phyloP scores from a whole-genome alignment of 1,284 basidiomycete genomes.

The Rhodotorula sp. region DNA sequence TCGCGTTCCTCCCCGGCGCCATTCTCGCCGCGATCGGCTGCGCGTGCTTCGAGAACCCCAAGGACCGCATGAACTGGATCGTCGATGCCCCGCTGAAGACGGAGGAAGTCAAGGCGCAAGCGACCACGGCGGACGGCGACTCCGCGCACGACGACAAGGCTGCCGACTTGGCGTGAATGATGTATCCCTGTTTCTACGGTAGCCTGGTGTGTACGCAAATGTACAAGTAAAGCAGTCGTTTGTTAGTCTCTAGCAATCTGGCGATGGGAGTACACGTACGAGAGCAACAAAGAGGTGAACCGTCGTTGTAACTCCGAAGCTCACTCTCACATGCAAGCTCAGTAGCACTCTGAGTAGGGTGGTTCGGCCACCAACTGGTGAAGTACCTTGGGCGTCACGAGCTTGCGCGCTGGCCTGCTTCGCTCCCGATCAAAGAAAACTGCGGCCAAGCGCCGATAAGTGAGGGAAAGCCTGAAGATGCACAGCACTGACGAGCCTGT shows the following conservation, averaged over 20 bases:
- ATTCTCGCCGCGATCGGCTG: constrained; percentile 23
- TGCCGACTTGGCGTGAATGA: neutral
- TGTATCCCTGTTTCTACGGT: neutral
- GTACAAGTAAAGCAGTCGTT: neutral
- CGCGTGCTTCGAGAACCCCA: constrained; percentile 24
- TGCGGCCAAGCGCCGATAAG: no score
- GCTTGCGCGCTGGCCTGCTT: no score
- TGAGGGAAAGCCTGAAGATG: no score
- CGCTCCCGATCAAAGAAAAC: no score
- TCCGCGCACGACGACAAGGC: neutral
- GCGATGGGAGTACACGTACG: no score
- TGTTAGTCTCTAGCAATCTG: neutral
- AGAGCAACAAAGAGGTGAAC: no score
- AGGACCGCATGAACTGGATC: constrained; percentile 30
- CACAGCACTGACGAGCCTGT: no score
- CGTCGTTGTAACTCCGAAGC: no score
- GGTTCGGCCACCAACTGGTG: no score
- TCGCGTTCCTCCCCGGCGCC: constrained; percentile 21
- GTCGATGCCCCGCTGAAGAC: constrained; percentile 12
- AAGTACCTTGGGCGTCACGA: no score
- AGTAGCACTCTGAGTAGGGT: no score
- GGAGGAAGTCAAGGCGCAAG: neutral
- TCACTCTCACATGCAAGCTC: no score
- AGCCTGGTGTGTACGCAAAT: neutral
- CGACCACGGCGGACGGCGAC: neutral